Base-by-base conservation (phyloP, 805 yeast genomes). In the Suhomyces pyralidae region DNA sequence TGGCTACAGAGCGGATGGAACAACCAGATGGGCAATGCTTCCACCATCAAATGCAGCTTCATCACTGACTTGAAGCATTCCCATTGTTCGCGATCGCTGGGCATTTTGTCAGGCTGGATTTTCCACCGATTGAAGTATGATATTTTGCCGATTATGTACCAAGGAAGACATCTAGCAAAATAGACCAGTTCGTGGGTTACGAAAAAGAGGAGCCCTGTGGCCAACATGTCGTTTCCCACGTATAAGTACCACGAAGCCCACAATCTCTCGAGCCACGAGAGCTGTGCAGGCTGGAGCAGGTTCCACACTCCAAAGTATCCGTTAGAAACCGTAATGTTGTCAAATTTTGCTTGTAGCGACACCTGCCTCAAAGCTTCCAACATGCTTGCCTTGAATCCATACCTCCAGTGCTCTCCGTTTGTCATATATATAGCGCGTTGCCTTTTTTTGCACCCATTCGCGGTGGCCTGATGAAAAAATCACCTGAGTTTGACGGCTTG, bases 1-100 rank as follows among this genome's bases (percentile, higher is more conserved):
- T 66, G 68, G 55, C 74, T 66, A 59, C 83, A 78, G 58, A 81
- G 58, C 19, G 86, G 86, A 59, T 81, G 86, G 73, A 81, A 81
- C 20, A 81, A 74, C 86, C 86, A 81, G 54, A 81, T 81, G 45
- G 86, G 86, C 51, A 81, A 71, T 0, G 81, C 85, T 63, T 81
- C 86, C 28, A 81, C 85, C 57, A 81, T 58, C 56, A 81, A 78
- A 58, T 81, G 86, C 14, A 82, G 79, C 52, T 74, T 79, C 46
- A 81, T 66, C 17, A 81, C 85, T n/a, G 82, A 70, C 61, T 81
- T 81, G 52, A 81, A 63, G 60, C 85, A 81, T 60, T 81, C 86
- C 84, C 84, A 81, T 61, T 81, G 86, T 62, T 81, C 86, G 58
- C 76, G 73, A 54, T 76, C 76, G 2, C 80, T 69, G 7, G 85